Percentiles rank a stretch among this genome's conserved stretches.
These are phyloP conservation scores for Xylariaceae sp. DNA, from an alignment of 2,329 filamentous ascomycete genomes.

Conservation along the genomic window DNA sequence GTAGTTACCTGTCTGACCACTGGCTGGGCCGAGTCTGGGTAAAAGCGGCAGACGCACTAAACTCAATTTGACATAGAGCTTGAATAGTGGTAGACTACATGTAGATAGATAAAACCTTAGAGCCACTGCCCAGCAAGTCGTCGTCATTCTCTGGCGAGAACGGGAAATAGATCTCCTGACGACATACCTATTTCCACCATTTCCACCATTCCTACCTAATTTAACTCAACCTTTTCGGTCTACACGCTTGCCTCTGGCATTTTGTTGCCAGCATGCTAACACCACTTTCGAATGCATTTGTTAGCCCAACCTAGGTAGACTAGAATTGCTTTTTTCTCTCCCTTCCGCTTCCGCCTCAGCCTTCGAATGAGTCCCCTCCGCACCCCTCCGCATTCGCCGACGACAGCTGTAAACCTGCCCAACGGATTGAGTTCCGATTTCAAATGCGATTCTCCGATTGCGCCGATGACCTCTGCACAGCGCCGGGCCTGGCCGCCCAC, in stretches of 20 bases:
- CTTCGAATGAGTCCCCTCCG: background rate
- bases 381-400: background rate
- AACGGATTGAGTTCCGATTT: background rate
- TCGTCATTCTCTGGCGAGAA: conserved; percentile 18
- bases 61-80: too few relatives aligned
- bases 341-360: too few relatives aligned
- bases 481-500: conserved; percentile 49
- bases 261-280: conserved; percentile 25
- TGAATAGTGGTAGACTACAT: too few relatives aligned
- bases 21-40: too few relatives aligned
- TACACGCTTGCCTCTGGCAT: conserved; percentile 23
- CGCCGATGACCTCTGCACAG: conserved; percentile 63
- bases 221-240: background rate
- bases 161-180: conserved; percentile 6
- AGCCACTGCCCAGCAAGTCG: conserved; percentile 24
- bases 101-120: too few relatives aligned
- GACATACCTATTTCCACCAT: background rate
- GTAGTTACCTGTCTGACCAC: too few relatives aligned
- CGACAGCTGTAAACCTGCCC: background rate
- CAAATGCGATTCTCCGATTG: conserved; percentile 54
- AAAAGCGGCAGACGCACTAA: too few relatives aligned
- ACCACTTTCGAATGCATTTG: conserved; percentile 27
- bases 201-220: background rate
- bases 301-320: conserved; percentile 29
- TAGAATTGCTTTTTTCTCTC: conserved; percentile 11